Conservation (phyloP, 352 stramenopile genomes). For the Pythium myriotylum region DNA sequence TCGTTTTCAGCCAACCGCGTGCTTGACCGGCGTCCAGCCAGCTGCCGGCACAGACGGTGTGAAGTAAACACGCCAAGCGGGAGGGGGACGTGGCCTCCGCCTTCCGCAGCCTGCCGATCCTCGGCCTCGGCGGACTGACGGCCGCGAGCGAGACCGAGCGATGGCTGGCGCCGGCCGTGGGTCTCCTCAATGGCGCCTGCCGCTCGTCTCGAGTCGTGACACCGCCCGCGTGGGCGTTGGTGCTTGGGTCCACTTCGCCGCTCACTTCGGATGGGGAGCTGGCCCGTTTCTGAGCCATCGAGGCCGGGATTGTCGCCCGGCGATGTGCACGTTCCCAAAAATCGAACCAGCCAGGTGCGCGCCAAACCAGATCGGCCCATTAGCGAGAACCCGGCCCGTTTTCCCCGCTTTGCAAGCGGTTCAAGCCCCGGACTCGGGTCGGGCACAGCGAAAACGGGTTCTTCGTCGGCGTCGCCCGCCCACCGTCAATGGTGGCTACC, state of each 20-base stretch:
- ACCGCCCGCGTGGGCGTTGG: conserved; percentile 2
- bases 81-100: too few relatives aligned
- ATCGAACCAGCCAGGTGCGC: conserved; percentile 24
- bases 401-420: not conserved
- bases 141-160: too few relatives aligned
- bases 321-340: conserved; percentile 23
- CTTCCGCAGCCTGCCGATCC: too few relatives aligned
- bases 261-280: conserved; percentile 13
- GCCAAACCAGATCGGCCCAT: conserved; percentile 26
- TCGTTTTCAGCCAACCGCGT: conserved; percentile 21
- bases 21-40: not conserved
- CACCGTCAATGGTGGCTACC: too few relatives aligned
- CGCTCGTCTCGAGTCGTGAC: not conserved
- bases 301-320: conserved; percentile 21
- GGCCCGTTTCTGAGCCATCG: conserved; percentile 25
- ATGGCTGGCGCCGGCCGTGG: not conserved
- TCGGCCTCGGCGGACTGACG: too few relatives aligned
- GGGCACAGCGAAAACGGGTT: too few relatives aligned
- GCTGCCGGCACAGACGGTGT: not conserved
- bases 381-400: conserved; percentile 6
- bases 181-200: not conserved
- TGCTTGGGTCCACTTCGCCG: conserved; percentile 15
- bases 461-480: too few relatives aligned
- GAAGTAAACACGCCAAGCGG: not conserved
- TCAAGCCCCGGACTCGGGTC: too few relatives aligned